These are phyloP conservation scores for Amylostereum chailletii DNA, from an alignment of 1,284 basidiomycete species.

Conservation along the genomic window DNA sequence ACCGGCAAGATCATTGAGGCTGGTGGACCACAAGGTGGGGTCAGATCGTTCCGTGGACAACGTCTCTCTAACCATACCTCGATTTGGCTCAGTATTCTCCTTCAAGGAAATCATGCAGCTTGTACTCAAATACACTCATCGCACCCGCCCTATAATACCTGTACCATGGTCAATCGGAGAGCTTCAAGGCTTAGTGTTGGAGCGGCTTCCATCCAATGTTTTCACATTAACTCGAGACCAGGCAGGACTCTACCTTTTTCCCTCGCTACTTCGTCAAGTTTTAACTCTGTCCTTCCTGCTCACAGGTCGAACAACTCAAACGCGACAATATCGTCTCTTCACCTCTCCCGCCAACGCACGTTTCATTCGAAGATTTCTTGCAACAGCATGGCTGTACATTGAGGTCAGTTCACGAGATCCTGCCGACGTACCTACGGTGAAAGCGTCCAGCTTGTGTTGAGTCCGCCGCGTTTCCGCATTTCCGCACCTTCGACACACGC, in stretches of 20 bases:
- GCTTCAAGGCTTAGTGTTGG: constrained; percentile 52
- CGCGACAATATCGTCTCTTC: constrained; percentile 46
- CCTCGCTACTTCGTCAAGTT: not conserved
- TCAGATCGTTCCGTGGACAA: not conserved
- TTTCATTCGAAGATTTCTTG: constrained; percentile 38
- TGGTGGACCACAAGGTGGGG: constrained; percentile 57
- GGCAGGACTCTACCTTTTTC: constrained; percentile 25
- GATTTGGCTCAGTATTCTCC: constrained; percentile 40
- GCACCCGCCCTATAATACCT: constrained; percentile 47
- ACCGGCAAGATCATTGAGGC: constrained; percentile 58
- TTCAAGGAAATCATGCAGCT: constrained; percentile 59
- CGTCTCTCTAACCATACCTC: not conserved
- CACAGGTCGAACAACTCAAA: constrained; percentile 50
- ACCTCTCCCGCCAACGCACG: constrained; percentile 20
- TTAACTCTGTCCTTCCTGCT: not conserved
- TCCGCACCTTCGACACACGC: too few relatives aligned
- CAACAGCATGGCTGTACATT: constrained; percentile 26
- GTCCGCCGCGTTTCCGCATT: not conserved
- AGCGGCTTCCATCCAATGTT: constrained; percentile 51
- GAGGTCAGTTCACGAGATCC: constrained; percentile 39
- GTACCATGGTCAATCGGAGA: constrained; percentile 53
- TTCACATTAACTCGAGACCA: constrained; percentile 63
- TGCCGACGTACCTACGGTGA: constrained; percentile 45
- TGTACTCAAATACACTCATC: constrained; percentile 42
- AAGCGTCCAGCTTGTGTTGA: not conserved